Percentiles rank a stretch among this genome's conserved stretches.
Evolutionary conservation across 768 basidiomycete genomes (phyloP).

Genomic region (Nidularia pulvinata): DNA sequence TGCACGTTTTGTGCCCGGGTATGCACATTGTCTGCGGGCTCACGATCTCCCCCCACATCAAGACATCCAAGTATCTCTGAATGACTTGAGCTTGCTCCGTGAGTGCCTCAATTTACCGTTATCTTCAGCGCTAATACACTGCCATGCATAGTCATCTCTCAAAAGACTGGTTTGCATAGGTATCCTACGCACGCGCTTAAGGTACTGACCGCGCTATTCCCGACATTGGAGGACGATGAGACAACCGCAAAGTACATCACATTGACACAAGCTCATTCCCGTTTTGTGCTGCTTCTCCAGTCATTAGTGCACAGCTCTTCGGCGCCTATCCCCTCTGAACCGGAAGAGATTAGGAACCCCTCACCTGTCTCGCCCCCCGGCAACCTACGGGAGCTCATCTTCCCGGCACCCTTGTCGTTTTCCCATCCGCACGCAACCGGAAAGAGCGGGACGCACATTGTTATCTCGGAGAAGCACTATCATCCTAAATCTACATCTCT

Average conservation of each 20-base stretch:
- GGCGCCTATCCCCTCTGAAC: slow-evolving; percentile 42
- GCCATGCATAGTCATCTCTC: slow-evolving; percentile 55
- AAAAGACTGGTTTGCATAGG: slow-evolving; percentile 59
- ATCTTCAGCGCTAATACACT: slow-evolving; percentile 1
- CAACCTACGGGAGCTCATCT: slow-evolving; percentile 57
- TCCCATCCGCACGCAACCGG: slow-evolving; percentile 6
- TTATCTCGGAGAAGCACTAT: not conserved
- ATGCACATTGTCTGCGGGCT: slow-evolving; percentile 36
- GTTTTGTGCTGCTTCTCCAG: slow-evolving; percentile 74
- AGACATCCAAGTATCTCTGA: slow-evolving; percentile 50
- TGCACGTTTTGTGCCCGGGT: slow-evolving; percentile 58
- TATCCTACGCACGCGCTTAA: slow-evolving; percentile 72
- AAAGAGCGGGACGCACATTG: not conserved
- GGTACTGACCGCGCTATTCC: slow-evolving; percentile 36
- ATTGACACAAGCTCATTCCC: slow-evolving; percentile 65
- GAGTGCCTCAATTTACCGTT: slow-evolving; percentile 22
- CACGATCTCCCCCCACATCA: slow-evolving; percentile 37
- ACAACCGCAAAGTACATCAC: slow-evolving; percentile 36
- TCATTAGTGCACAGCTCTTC: slow-evolving; percentile 66
- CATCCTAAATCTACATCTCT: not conserved
- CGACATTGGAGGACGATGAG: slow-evolving; percentile 27
- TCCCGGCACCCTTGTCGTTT: slow-evolving; percentile 74
- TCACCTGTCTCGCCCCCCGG: slow-evolving; percentile 25
- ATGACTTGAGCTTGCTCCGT: slow-evolving; percentile 68
- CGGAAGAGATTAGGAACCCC: slow-evolving; percentile 31